A percentile compares a stretch with the other conserved stretches of the same genome.
These are phyloP conservation scores for Pichia cactophila DNA, from an alignment of 1,139 yeast species.

Conservation along the genomic window DNA sequence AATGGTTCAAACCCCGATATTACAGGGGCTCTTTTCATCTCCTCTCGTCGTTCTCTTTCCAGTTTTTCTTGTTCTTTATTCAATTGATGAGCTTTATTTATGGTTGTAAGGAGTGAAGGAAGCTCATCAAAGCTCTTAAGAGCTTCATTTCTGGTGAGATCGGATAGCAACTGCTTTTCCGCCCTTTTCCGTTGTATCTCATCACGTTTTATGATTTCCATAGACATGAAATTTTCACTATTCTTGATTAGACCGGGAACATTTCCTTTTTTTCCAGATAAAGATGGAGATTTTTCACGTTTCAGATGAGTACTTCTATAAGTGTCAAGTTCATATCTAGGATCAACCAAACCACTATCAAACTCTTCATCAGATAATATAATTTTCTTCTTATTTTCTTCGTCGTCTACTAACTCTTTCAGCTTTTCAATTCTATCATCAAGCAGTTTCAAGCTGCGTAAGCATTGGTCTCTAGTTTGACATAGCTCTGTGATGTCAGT, in stretches of 20 bases:
- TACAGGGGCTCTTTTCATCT: background rate
- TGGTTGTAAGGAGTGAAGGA: background rate
- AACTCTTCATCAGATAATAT: constrained; percentile 31
- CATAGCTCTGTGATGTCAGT: constrained; percentile 1
- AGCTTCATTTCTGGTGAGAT: constrained; percentile 1
- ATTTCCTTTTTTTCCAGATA: background rate
- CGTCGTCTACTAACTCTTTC: constrained; percentile 2
- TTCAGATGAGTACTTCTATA: background rate
- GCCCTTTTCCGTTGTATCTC: constrained; percentile 1
- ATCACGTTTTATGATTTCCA: background rate
- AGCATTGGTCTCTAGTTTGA: background rate
- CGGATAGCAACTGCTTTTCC: constrained; percentile 1
- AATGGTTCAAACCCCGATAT: constrained; percentile 4
- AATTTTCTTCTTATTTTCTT: constrained; percentile 1
- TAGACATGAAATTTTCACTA: background rate
- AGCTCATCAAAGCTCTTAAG: background rate
- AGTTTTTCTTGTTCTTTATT: background rate
- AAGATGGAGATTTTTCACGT: background rate
- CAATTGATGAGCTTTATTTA: background rate
- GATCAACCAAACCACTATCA: constrained; percentile 79
- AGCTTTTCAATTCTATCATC: constrained; percentile 2
- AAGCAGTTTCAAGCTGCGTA: constrained; percentile 1
- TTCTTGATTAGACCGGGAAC: background rate
- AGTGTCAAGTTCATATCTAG: constrained; percentile 5
- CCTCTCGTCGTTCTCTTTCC: background rate